Evolutionary conservation across 1,139 yeast genomes (phyloP).

Genomic region (Kodamaea sp.): DNA sequence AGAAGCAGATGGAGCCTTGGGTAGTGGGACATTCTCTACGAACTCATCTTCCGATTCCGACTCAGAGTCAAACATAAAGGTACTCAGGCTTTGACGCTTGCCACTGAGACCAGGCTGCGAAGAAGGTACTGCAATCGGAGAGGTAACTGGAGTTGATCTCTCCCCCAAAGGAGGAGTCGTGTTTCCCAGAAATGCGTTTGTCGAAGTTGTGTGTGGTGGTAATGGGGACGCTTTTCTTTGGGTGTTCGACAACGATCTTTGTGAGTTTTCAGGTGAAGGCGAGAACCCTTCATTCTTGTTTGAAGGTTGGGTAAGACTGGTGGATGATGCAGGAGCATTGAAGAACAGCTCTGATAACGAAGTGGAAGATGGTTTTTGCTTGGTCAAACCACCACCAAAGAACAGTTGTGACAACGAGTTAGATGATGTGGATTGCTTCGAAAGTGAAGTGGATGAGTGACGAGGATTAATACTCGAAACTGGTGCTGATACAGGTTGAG

Average conservation of each 20-base stretch:
- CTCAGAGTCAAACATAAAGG: conserved; percentile 34
- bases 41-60: conserved; percentile 35
- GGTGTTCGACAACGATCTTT: conserved; percentile 25
- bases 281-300: conserved; percentile 1
- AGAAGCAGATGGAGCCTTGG: not conserved
- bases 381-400: conserved; percentile 28
- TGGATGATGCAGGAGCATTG: conserved; percentile 1
- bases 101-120: no score
- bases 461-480: conserved; percentile 35
- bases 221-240: conserved; percentile 42
- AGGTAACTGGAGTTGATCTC: not conserved
- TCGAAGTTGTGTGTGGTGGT: conserved; percentile 50
- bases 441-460: conserved; percentile 36
- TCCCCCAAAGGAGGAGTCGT: conserved; percentile 23
- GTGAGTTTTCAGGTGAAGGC: conserved; percentile 9
- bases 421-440: conserved; percentile 46
- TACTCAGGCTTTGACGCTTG: conserved; percentile 13
- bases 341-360: conserved; percentile 22
- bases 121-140: conserved; percentile 1
- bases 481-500: conserved; percentile 30
- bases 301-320: not conserved
- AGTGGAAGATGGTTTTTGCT: conserved; percentile 44
- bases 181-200: conserved; percentile 42
- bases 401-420: conserved; percentile 39
- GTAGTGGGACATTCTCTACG: conserved; percentile 14